Conservation (phyloP, 2,329 filamentous ascomycete genomes). For the Paecilomyces dactylethromorphus region DNA sequence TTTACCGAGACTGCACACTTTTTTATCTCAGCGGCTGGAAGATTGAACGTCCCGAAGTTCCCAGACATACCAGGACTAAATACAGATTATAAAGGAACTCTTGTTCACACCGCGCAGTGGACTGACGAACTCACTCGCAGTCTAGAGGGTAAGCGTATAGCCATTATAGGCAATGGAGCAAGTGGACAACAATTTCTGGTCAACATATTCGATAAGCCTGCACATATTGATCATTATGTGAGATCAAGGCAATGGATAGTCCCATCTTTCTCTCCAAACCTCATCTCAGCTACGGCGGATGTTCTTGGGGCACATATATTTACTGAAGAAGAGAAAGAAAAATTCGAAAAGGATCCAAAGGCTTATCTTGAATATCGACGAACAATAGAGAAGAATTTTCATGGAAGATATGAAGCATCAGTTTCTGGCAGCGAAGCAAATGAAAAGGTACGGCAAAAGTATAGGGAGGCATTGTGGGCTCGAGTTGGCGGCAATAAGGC, state of each 20-base stretch:
- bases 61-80: conserved; percentile 1
- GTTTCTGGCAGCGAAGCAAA: conserved; percentile 1
- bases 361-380: conserved; percentile 5
- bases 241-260: conserved; percentile 2
- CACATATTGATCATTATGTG: conserved; percentile 5
- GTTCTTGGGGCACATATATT: conserved; percentile 4
- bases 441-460: background rate
- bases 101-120: conserved; percentile 3
- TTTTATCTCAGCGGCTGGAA: conserved; percentile 1
- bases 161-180: conserved; percentile 4
- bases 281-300: conserved; percentile 1
- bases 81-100: conserved; percentile 1
- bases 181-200: conserved; percentile 2
- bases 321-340: conserved; percentile 5
- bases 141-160: conserved; percentile 2
- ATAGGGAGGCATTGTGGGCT: conserved; percentile 1
- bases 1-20: conserved; percentile 3
- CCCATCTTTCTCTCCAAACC: conserved; percentile 2
- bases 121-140: conserved; percentile 1
- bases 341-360: conserved; percentile 1
- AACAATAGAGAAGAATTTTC: conserved; percentile 4
- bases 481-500: background rate
- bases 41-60: conserved; percentile 2
- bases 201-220: background rate
- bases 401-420: conserved; percentile 2